Base-by-base conservation (phyloP, 2,329 filamentous ascomycete species). In the Ramichloridium luteum region DNA sequence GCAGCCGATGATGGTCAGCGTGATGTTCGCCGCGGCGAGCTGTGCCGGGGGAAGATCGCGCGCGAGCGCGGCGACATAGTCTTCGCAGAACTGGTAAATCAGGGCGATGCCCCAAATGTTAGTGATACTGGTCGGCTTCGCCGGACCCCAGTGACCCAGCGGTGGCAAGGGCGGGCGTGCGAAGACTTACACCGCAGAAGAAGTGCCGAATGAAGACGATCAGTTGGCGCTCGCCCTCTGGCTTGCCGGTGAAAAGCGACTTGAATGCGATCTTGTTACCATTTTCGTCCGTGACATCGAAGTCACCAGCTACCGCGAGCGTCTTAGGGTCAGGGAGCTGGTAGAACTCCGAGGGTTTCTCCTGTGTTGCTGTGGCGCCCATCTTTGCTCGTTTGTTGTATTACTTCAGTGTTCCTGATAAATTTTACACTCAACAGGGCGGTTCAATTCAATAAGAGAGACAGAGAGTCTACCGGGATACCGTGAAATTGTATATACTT, bases 161-260 rank as follows among this genome's bases (percentile, higher is more conserved):
- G 27, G 6, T 11, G 11, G 15, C 11, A 8, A 17, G n/a, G 10
- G 16, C 12, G 31, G 13, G 10, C n/a, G n/a, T n/a, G n/a, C n/a
- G 10, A 6, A n/a, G 13, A 38, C 48, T 36, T 38, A 56, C 53
- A 29, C 55, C 56, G 40, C 56, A 59, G 48, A 49, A 58, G 45
- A 58, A 59, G 40, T 59, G 56, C 22, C 56, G 48, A 17, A 59
- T 49, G 44, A 59, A 59, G 29, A 58, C 34, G 12, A 57, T 46
- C 22, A 59, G 44, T 18, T 53, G 43, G 28, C 42, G 31, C 16
- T 43, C 36, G 14, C 30, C 20, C n/a, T 35, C 25, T 20, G 40
- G 23, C 27, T 39, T 37, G 36, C 36, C 37, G 13, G 41, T 37
- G 34, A 43, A 48, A 16, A 54, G 45, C 3, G 42, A 30, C n/a